phyloP scores from a whole-genome alignment of 2,329 filamentous ascomycete genomes.

The Colletotrichum gloeosporioides region DNA sequence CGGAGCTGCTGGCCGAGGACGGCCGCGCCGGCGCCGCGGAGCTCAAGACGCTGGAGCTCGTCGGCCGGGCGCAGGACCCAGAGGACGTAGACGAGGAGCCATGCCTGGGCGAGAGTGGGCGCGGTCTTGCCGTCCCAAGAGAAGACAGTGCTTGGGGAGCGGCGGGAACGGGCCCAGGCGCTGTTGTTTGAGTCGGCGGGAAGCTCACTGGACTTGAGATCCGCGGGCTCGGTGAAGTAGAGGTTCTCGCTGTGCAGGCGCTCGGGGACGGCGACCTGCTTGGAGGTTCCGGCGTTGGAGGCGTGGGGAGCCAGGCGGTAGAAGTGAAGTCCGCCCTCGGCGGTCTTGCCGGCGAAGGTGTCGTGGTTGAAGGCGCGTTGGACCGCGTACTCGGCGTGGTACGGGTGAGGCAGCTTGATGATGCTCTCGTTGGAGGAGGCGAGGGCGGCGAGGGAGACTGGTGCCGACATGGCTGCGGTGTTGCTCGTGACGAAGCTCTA shows the following conservation, averaged over 20 bases:
- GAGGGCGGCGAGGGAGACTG: conserved; percentile 30
- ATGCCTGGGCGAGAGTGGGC: conserved; percentile 55
- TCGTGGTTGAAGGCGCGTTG: conserved; percentile 33
- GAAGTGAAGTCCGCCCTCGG: conserved; percentile 27
- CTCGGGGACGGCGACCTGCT: conserved; percentile 33
- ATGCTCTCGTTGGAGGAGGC: conserved; percentile 39
- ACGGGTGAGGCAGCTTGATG: conserved; percentile 56
- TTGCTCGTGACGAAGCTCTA: neutral
- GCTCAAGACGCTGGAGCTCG: conserved; percentile 54
- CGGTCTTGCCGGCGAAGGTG: conserved; percentile 20
- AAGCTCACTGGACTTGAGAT: conserved; percentile 54
- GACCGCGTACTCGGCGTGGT: conserved; percentile 50
- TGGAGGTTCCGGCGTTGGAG: conserved; percentile 25
- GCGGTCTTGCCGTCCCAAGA: conserved; percentile 45
- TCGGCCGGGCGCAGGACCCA: conserved; percentile 54
- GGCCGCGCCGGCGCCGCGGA: conserved; percentile 43
- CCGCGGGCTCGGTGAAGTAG: conserved; percentile 50
- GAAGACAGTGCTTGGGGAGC: conserved; percentile 52
- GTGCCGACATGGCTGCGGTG: conserved; percentile 27
- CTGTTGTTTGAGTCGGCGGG: conserved; percentile 59
- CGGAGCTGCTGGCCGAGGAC: conserved; percentile 44
- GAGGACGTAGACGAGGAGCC: conserved; percentile 58
- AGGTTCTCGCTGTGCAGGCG: conserved; percentile 39
- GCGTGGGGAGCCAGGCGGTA: conserved; percentile 40
- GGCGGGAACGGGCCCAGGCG: conserved; percentile 60